Percentiles rank a stretch among this genome's conserved stretches.
These are phyloP conservation scores for Solanum phureja DNA, from an alignment of 257 asterid species.

Conservation along the genomic window DNA sequence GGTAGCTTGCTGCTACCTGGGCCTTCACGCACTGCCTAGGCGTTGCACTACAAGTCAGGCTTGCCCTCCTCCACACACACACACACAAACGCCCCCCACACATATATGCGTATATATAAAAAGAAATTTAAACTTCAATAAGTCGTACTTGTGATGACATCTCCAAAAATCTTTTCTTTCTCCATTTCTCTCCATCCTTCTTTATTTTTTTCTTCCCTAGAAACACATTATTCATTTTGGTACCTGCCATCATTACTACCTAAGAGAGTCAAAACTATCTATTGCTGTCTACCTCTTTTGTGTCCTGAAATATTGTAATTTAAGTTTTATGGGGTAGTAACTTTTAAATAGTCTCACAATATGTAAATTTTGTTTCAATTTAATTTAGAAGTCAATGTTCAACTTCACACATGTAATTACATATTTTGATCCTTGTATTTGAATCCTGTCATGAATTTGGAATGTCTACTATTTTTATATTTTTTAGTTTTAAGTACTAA, in stretches of 20 bases:
- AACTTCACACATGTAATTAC: not conserved
- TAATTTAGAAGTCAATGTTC: not conserved
- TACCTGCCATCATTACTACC: not conserved
- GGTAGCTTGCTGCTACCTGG: not conserved
- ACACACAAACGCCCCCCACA: not conserved
- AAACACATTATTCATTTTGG: not conserved
- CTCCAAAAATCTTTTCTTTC: not conserved
- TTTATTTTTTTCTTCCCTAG: not conserved
- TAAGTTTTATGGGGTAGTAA: not conserved
- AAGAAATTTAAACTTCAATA: not conserved
- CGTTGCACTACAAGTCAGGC: not conserved
- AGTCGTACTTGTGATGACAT: not conserved
- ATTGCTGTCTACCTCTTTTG: not conserved
- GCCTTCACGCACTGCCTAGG: not conserved
- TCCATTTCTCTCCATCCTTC: not conserved
- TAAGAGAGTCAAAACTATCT: not conserved
- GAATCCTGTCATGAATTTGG: not conserved
- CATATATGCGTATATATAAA: not conserved
- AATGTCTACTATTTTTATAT: no score
- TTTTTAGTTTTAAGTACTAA: not conserved
- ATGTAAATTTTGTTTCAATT: not conserved
- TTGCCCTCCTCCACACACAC: not conserved
- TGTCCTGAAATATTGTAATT: not conserved
- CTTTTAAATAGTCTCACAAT: not conserved
- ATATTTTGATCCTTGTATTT: not conserved